Conservation (phyloP, 192 early-diverging fungal species). For the Jimgerdemannia flammicorona region DNA sequence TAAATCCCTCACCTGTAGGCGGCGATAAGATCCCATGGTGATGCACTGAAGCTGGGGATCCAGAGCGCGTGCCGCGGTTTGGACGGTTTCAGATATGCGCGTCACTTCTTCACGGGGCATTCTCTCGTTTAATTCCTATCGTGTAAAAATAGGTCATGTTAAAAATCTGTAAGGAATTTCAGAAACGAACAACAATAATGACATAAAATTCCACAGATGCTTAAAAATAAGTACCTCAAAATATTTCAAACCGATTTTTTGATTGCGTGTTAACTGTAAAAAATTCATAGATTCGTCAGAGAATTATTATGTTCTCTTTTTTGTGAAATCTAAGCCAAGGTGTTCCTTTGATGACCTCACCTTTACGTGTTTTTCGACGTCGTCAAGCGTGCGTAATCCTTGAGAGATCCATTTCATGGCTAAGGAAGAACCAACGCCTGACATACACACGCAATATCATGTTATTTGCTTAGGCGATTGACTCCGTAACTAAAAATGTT, state of each 20-base stretch:
- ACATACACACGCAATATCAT: not conserved
- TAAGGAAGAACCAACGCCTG: not conserved
- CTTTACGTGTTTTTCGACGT: not conserved
- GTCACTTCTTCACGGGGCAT: constrained; percentile 37
- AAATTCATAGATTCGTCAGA: too few relatives aligned
- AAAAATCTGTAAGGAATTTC: too few relatives aligned
- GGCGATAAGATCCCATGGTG: constrained; percentile 35
- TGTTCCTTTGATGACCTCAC: not conserved
- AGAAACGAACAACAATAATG: too few relatives aligned
- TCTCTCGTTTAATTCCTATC: constrained; percentile 11
- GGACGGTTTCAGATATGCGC: constrained; percentile 21
- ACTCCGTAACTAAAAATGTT: not conserved
- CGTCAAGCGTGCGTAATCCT: not conserved
- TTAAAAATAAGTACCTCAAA: not conserved
- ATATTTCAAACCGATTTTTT: not conserved
- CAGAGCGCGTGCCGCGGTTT: constrained; percentile 6
- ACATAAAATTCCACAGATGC: too few relatives aligned
- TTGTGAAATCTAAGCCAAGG: too few relatives aligned
- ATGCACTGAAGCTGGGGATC: constrained; percentile 24
- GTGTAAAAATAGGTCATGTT: too few relatives aligned
- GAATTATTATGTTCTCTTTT: too few relatives aligned
- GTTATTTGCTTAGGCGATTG: too few relatives aligned
- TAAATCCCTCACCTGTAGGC: constrained; percentile 5
- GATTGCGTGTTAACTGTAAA: not conserved
- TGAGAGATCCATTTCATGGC: not conserved